Percentiles rank a stretch among this genome's conserved stretches.
These are phyloP conservation scores for Entonaema liquescens DNA, from an alignment of 495 filamentous ascomycete species.

Conservation along the genomic window DNA sequence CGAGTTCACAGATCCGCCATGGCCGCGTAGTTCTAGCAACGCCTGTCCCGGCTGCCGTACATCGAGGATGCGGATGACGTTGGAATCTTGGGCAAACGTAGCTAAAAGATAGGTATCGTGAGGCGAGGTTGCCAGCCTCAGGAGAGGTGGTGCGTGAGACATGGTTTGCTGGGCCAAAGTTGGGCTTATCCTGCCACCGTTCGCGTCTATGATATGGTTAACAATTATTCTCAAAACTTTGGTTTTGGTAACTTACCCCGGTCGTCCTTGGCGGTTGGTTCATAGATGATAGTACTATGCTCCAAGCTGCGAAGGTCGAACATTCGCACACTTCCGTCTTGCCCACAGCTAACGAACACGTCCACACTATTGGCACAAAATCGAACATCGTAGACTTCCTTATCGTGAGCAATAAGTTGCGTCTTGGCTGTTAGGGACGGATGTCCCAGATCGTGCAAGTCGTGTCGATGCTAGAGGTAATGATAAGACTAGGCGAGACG, in stretches of 20 bases:
- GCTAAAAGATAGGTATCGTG: slow-evolving; percentile 96
- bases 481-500: slow-evolving; percentile 93
- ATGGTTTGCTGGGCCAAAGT: slow-evolving; percentile 76
- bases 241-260: slow-evolving; percentile 66
- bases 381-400: slow-evolving; percentile 97
- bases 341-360: slow-evolving; percentile 97
- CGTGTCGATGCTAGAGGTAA: slow-evolving; percentile 98
- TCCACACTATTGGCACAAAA: slow-evolving; percentile 97
- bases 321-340: slow-evolving; percentile 98
- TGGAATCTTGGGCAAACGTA: slow-evolving; percentile 94
- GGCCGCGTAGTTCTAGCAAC: slow-evolving; percentile 92
- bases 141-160: slow-evolving; percentile 81
- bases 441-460: slow-evolving; percentile 99
- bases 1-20: slow-evolving; percentile 83
- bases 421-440: slow-evolving; percentile 98
- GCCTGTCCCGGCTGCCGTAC: slow-evolving; percentile 97
- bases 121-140: slow-evolving; percentile 91
- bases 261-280: slow-evolving; percentile 89
- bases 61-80: slow-evolving; percentile 92
- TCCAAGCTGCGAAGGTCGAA: slow-evolving; percentile 97
- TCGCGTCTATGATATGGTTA: slow-evolving; percentile 51
- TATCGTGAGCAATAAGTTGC: slow-evolving; percentile 97
- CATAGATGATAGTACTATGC: slow-evolving; percentile 99
- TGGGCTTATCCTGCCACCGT: slow-evolving; percentile 65
- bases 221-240: background rate